phyloP scores from a whole-genome alignment of 2,329 filamentous ascomycete species.

The Aspergillus chevalieri region DNA sequence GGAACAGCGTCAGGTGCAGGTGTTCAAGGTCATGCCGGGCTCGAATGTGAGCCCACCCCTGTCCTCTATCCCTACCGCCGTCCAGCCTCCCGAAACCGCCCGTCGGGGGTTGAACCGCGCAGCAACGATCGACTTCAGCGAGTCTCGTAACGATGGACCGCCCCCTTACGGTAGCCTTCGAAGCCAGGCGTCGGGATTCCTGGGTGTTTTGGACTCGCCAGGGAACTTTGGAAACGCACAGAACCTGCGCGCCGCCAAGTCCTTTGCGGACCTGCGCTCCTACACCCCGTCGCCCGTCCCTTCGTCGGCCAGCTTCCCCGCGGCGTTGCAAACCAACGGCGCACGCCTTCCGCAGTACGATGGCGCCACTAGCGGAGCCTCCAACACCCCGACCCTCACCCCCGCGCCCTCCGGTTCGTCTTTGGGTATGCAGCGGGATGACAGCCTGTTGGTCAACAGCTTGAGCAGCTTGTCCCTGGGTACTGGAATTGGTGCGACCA shows the following conservation, averaged over 20 bases:
- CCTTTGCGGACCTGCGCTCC: constrained; percentile 88
- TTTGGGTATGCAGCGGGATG: constrained; percentile 48
- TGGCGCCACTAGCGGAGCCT: constrained; percentile 50
- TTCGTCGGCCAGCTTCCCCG: constrained; percentile 81
- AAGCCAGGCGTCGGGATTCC: constrained; percentile 71
- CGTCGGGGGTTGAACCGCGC: constrained; percentile 83
- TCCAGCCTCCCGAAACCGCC: constrained; percentile 67
- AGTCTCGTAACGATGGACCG: constrained; percentile 65
- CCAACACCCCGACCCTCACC: constrained; percentile 62
- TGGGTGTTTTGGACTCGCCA: constrained; percentile 79
- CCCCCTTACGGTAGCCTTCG: constrained; percentile 67
- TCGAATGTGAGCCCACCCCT: constrained; percentile 56
- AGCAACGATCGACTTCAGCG: constrained; percentile 94
- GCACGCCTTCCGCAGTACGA: constrained; percentile 55
- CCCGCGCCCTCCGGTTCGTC: constrained; percentile 49
- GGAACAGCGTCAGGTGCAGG: constrained; percentile 82
- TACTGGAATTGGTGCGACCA: constrained; percentile 39
- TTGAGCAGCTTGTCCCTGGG: constrained; percentile 56
- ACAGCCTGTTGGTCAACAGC: constrained; percentile 57
- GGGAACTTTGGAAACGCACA: constrained; percentile 60
- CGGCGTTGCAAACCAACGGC: constrained; percentile 58
- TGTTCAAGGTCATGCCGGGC: constrained; percentile 57
- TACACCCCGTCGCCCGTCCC: constrained; percentile 91
- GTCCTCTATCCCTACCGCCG: constrained; percentile 55
- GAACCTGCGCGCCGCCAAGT: constrained; percentile 88